phyloP scores from a whole-genome alignment of 139 green algal genomes.

The Micractinium conductrix region DNA sequence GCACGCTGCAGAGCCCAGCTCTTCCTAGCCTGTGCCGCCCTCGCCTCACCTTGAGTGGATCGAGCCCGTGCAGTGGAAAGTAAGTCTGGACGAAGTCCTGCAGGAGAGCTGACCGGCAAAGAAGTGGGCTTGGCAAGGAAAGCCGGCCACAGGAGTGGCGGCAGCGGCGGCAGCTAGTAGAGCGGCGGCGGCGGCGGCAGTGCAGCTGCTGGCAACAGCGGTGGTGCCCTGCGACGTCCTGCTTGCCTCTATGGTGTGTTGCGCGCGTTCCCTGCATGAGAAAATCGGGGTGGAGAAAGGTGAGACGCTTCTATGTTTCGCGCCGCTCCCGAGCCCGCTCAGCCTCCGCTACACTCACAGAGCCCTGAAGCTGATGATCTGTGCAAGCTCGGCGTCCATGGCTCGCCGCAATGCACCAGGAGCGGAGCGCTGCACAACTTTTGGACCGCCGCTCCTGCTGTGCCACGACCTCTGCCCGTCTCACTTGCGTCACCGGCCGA shows the following conservation, averaged over 20 bases:
- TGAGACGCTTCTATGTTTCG: too few relatives aligned
- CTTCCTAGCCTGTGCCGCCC: too few relatives aligned
- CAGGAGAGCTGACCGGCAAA: not conserved
- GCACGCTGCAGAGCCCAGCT: too few relatives aligned
- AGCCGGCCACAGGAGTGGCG: too few relatives aligned
- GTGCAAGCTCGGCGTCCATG: not conserved
- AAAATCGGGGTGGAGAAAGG: too few relatives aligned
- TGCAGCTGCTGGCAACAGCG: not conserved
- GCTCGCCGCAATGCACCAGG: too few relatives aligned
- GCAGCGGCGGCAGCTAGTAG: not conserved
- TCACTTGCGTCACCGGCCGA: too few relatives aligned
- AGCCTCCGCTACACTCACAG: not conserved
- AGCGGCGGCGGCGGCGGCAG: not conserved
- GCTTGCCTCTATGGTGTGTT: constrained; percentile 65
- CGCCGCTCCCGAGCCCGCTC: too few relatives aligned
- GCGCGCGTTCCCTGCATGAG: constrained; percentile 61
- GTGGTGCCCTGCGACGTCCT: not conserved
- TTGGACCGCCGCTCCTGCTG: too few relatives aligned
- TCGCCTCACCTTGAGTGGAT: constrained; percentile 19
- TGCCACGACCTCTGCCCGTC: too few relatives aligned
- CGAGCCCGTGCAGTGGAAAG: constrained; percentile 68
- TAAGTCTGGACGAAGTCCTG: constrained; percentile 76
- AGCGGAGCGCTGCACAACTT: too few relatives aligned
- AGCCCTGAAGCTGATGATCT: constrained; percentile 8
- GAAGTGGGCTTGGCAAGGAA: not conserved